A percentile compares a stretch with the other conserved stretches of the same genome.
Conservation (phyloP, 345 rosid species). For the Hibiscus trionum region DNA sequence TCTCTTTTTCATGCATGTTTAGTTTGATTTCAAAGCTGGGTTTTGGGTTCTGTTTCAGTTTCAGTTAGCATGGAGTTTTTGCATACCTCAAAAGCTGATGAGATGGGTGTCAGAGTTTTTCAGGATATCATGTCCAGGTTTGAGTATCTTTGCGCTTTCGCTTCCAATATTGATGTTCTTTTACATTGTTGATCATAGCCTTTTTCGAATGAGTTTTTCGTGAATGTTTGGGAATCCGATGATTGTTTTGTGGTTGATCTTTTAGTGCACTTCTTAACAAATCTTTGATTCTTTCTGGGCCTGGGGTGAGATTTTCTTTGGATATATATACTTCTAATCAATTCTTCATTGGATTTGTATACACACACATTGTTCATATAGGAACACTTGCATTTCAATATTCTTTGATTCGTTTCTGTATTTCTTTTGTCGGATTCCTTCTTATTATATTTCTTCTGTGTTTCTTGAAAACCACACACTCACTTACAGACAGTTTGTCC, state of each 20-base stretch:
- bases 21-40: neutral
- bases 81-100: slow-evolving; percentile 28
- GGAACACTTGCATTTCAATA: slow-evolving; percentile 25
- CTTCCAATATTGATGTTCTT: slow-evolving; percentile 22
- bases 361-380: slow-evolving; percentile 24
- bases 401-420: slow-evolving; percentile 18
- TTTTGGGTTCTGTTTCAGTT: slow-evolving; percentile 11
- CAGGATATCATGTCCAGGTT: slow-evolving; percentile 28
- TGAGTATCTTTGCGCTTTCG: slow-evolving; percentile 33
- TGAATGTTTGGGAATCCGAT: slow-evolving; percentile 83
- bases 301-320: slow-evolving; percentile 24
- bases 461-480: slow-evolving; percentile 35
- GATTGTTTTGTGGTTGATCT: slow-evolving; percentile 56
- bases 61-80: slow-evolving; percentile 32
- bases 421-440: slow-evolving; percentile 63
- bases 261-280: slow-evolving; percentile 26
- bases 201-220: slow-evolving; percentile 38
- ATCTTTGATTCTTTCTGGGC: slow-evolving; percentile 84
- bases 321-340: too few species aligned
- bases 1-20: slow-evolving; percentile 14
- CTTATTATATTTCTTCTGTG: slow-evolving; percentile 7
- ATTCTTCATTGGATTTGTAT: too few species aligned
- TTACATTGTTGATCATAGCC: slow-evolving; percentile 28
- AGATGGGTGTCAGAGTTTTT: slow-evolving; percentile 33
- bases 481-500: slow-evolving; percentile 24